phyloP scores from a whole-genome alignment of 2,329 filamentous ascomycete species.

The Teratosphaeriaceae sp. region DNA sequence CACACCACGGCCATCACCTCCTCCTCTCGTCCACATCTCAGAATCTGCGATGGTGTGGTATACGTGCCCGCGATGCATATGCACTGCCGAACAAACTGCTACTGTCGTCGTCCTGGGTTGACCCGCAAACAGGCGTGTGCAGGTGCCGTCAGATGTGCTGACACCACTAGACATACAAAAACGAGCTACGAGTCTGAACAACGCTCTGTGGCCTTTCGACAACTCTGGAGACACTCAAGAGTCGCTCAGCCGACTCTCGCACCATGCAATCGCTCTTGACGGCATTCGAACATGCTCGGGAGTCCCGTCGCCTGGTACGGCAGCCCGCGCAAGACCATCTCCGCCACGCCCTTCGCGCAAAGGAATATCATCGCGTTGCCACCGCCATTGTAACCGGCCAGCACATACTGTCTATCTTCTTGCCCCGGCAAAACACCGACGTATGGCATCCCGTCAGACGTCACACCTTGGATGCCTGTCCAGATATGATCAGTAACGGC shows the following conservation, averaged over 20 bases:
- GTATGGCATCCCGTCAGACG: slow-evolving; percentile 16
- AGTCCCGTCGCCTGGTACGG: slow-evolving; percentile 6
- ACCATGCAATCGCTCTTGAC: background rate
- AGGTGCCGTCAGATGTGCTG: background rate
- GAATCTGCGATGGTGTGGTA: too few species aligned
- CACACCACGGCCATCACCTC: too few species aligned
- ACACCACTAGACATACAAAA: background rate
- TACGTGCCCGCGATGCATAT: too few species aligned
- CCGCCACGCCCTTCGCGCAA: slow-evolving; percentile 34
- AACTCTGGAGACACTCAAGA: too few species aligned
- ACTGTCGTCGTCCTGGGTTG: too few species aligned
- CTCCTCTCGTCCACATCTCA: too few species aligned
- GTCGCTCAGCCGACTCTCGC: too few species aligned
- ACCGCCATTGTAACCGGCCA: slow-evolving; percentile 29
- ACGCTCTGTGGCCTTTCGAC: background rate
- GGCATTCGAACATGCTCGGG: background rate
- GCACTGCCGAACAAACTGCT: too few species aligned
- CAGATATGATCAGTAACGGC: slow-evolving; percentile 35
- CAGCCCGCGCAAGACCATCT: slow-evolving; percentile 31
- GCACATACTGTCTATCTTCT: slow-evolving; percentile 13
- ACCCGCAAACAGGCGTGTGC: too few species aligned
- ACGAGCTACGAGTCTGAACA: background rate
- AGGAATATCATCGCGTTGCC: slow-evolving; percentile 45
- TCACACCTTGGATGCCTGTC: slow-evolving; percentile 35
- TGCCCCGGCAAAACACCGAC: slow-evolving; percentile 18